These are phyloP conservation scores for Athelia psychrophila DNA, from an alignment of 1,284 basidiomycete genomes.

Conservation along the genomic window DNA sequence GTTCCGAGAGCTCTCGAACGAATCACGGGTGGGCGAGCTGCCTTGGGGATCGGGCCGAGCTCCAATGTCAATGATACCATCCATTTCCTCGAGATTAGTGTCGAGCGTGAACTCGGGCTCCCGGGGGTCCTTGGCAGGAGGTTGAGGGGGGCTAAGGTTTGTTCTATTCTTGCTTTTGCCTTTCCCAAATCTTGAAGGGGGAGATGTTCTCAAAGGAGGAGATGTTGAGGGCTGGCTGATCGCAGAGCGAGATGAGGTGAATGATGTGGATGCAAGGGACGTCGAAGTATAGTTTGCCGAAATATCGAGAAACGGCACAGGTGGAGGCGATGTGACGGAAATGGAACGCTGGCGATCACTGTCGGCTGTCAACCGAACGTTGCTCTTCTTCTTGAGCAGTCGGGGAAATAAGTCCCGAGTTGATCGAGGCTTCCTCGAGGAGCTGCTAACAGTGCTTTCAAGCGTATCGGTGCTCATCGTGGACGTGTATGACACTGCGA, in stretches of 20 bases:
- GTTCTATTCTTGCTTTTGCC: constrained; percentile 20
- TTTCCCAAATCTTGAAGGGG: constrained; percentile 13
- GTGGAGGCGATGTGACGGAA: background rate
- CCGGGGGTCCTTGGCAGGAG: constrained; percentile 29
- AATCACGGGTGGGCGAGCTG: constrained; percentile 40
- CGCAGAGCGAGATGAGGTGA: constrained; percentile 1
- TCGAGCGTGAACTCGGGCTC: constrained; percentile 52
- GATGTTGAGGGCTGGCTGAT: background rate
- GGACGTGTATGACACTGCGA: too few species aligned
- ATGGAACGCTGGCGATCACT: background rate
- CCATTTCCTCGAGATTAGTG: constrained; percentile 79
- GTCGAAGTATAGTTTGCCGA: background rate
- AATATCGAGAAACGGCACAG: background rate
- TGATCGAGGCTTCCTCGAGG: too few species aligned
- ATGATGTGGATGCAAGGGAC: background rate
- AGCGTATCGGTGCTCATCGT: too few species aligned
- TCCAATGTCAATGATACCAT: constrained; percentile 72
- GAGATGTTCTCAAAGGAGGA: constrained; percentile 6
- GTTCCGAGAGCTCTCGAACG: constrained; percentile 8
- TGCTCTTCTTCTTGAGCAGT: constrained; percentile 1
- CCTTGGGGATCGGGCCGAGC: constrained; percentile 27
- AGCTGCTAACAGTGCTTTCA: too few species aligned
- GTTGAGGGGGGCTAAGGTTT: constrained; percentile 16
- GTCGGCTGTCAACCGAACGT: background rate
- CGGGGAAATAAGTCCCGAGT: constrained; percentile 15